Percentiles rank a stretch among this genome's conserved stretches.
These are phyloP conservation scores for Jackrogersella minutella DNA, from an alignment of 495 filamentous ascomycete genomes.

Conservation along the genomic window DNA sequence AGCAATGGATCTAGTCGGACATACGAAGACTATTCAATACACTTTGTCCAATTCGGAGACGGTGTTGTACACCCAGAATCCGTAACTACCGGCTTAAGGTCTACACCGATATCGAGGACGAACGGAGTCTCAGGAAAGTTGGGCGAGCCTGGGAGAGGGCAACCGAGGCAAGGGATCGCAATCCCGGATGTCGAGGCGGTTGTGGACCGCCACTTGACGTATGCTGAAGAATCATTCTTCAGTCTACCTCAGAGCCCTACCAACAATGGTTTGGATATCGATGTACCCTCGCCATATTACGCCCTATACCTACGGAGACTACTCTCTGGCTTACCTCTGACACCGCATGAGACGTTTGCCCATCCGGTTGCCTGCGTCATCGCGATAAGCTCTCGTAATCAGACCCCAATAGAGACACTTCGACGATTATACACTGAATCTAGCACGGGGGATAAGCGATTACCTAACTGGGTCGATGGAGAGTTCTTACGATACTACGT, in stretches of 20 bases:
- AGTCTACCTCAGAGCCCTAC: conserved; percentile 51
- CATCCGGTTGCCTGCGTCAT: conserved; percentile 97
- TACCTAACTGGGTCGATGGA: conserved; percentile 83
- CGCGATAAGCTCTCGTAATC: conserved; percentile 88
- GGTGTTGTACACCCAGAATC: conserved; percentile 63
- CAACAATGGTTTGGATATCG: conserved; percentile 47
- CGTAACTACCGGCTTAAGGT: conserved; percentile 45
- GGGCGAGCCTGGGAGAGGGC: conserved; percentile 19
- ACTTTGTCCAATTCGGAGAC: conserved; percentile 75
- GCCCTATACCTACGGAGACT: conserved; percentile 82
- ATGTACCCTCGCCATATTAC: conserved; percentile 70
- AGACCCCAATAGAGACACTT: conserved; percentile 81
- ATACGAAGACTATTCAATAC: conserved; percentile 90
- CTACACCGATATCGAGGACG: conserved; percentile 39
- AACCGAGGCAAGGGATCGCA: conserved; percentile 26
- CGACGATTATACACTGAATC: conserved; percentile 82
- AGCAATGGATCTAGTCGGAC: conserved; percentile 80
- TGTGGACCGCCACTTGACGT: conserved; percentile 60
- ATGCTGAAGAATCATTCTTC: conserved; percentile 59
- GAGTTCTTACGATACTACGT: conserved; percentile 97
- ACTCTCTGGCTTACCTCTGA: conserved; percentile 76
- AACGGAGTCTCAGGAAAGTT: conserved; percentile 35
- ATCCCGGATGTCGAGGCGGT: conserved; percentile 58
- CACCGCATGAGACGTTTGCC: conserved; percentile 88
- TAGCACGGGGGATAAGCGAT: conserved; percentile 66